Conservation (phyloP, 306 rosid genomes). For the Dryas drummondii region DNA sequence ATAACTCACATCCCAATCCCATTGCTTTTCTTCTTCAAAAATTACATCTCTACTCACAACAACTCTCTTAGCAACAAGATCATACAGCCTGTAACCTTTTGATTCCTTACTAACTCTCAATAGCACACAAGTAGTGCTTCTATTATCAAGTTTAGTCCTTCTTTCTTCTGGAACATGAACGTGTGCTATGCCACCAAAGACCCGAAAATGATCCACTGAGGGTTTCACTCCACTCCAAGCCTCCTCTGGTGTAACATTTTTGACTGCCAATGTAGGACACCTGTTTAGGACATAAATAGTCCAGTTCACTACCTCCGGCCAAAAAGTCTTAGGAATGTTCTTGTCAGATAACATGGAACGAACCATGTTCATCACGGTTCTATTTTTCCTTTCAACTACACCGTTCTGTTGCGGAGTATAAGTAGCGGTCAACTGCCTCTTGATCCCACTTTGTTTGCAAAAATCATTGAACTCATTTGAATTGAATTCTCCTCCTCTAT, state of each 20-base stretch:
- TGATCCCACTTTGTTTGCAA: constrained; percentile 13
- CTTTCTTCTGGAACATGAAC: constrained; percentile 5
- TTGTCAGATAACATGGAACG: constrained; percentile 14
- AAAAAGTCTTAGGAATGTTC: constrained; percentile 13
- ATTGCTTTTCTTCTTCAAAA: constrained; percentile 17
- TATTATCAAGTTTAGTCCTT: constrained; percentile 12
- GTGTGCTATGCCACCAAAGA: constrained; percentile 10
- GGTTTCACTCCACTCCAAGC: constrained; percentile 20
- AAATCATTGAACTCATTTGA: constrained; percentile 1
- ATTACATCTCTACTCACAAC: constrained; percentile 24
- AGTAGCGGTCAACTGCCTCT: constrained; percentile 7
- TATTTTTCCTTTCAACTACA: constrained; percentile 11
- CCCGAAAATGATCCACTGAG: neutral
- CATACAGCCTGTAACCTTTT: constrained; percentile 14
- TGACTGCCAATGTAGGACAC: constrained; percentile 16
- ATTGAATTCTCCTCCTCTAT: neutral
- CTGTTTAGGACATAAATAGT: constrained; percentile 8
- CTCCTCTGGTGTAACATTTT: neutral
- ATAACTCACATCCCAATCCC: constrained; percentile 11
- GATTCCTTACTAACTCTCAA: constrained; percentile 17
- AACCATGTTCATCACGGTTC: constrained; percentile 24
- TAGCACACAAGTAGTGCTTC: constrained; percentile 1
- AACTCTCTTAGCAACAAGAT: constrained; percentile 12
- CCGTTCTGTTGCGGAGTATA: constrained; percentile 21
- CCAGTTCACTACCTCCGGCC: constrained; percentile 18